Evolutionary conservation across 371 early-diverging fungal species (phyloP).

Genomic region (Lichtheimia hyalospora): DNA sequence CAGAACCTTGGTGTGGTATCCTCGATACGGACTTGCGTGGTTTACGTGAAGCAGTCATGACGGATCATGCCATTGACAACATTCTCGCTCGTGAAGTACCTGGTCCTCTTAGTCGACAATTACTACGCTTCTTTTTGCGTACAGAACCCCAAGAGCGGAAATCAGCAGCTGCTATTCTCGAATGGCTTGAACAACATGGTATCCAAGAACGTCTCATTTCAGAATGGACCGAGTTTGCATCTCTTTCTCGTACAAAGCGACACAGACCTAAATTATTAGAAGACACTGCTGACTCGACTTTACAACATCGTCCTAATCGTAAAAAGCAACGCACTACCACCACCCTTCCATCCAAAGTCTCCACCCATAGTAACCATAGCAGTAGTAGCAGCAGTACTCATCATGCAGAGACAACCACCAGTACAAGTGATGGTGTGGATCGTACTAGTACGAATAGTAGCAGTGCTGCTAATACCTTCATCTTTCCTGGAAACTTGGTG

Average conservation of each 20-base stretch:
- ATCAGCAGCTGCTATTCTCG: conserved; percentile 38
- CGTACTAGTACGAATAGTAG: too few relatives aligned
- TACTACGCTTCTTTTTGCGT: conserved; percentile 48
- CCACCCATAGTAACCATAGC: too few relatives aligned
- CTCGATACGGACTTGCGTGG: conserved; percentile 58
- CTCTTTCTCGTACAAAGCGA: conserved; percentile 29
- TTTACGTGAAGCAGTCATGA: conserved; percentile 54
- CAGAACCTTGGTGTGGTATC: conserved; percentile 64
- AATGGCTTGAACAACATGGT: conserved; percentile 33
- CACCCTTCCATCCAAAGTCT: too few relatives aligned
- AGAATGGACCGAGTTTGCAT: conserved; percentile 44
- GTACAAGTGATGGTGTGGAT: too few relatives aligned
- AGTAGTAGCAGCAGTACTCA: too few relatives aligned
- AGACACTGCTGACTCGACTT: too few relatives aligned
- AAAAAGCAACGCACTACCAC: too few relatives aligned
- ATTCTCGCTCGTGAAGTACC: conserved; percentile 50
- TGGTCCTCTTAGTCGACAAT: conserved; percentile 44
- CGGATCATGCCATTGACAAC: conserved; percentile 47
- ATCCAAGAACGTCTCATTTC: conserved; percentile 26
- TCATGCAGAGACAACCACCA: too few relatives aligned
- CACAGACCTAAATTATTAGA: conserved; percentile 7
- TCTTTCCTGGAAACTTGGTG: too few relatives aligned
- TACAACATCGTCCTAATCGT: too few relatives aligned
- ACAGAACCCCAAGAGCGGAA: conserved; percentile 46
- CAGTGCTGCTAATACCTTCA: too few relatives aligned